Conservation (phyloP, 2,329 filamentous ascomycete species). For the Calonectria montana region DNA sequence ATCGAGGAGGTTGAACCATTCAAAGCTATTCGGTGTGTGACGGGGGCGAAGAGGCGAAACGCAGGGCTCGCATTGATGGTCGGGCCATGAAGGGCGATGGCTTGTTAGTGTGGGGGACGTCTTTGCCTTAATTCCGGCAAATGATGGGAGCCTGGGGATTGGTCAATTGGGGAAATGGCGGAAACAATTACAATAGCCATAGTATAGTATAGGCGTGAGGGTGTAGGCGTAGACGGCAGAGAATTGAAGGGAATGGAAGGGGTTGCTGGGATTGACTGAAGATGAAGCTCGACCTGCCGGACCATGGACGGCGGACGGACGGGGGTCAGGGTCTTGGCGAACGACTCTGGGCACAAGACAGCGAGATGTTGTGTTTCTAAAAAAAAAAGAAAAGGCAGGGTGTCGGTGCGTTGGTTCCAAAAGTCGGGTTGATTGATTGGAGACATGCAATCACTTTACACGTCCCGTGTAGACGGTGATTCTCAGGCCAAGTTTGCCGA, state of each 20-base stretch:
- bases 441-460: neutral
- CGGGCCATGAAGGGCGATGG: neutral
- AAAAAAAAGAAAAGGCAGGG: neutral
- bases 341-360: slow-evolving; percentile 5
- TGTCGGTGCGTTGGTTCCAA: slow-evolving; percentile 1
- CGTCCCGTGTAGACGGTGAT: neutral
- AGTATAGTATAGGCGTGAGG: slow-evolving; percentile 11
- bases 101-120: neutral
- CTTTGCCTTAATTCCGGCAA: neutral
- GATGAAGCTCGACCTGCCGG: slow-evolving; percentile 20
- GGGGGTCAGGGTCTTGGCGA: slow-evolving; percentile 13
- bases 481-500: neutral
- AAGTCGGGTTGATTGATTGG: neutral
- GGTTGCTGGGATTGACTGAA: slow-evolving; percentile 7
- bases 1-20: neutral
- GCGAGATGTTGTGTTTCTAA: neutral
- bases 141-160: neutral
- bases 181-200: neutral
- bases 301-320: slow-evolving; percentile 21
- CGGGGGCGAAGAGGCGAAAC: slow-evolving; percentile 1
- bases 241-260: neutral
- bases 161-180: neutral
- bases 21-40: neutral
- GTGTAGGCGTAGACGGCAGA: slow-evolving; percentile 2
- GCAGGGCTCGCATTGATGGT: slow-evolving; percentile 5